Evolutionary conservation across 139 green algal genomes (phyloP).

Genomic region (Chlorella sp.): DNA sequence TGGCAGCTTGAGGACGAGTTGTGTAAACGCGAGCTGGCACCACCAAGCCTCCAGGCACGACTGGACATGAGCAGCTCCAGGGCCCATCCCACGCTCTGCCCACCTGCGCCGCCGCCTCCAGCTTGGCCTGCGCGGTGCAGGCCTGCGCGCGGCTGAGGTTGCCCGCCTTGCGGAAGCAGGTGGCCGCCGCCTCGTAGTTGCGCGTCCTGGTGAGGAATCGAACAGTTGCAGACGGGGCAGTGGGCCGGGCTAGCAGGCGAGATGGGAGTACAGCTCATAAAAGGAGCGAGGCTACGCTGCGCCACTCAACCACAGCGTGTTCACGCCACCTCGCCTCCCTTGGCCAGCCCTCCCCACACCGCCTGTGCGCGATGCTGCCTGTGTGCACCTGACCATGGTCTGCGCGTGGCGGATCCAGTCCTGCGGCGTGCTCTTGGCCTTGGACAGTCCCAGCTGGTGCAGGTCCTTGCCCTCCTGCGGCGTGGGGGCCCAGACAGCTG

Average conservation of each 20-base stretch:
- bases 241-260: too few relatives aligned
- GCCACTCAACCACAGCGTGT: too few relatives aligned
- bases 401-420: constrained; percentile 40
- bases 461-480: constrained; percentile 40
- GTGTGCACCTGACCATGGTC: neutral
- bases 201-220: neutral
- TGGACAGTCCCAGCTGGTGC: constrained; percentile 39
- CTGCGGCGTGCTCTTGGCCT: constrained; percentile 27
- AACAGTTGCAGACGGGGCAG: neutral
- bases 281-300: too few relatives aligned
- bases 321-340: too few relatives aligned
- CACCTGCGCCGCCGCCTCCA: constrained; percentile 8
- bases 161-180: constrained; percentile 30
- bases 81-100: neutral
- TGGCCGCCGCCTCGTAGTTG: constrained; percentile 15
- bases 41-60: neutral
- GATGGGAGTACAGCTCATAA: too few relatives aligned
- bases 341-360: too few relatives aligned
- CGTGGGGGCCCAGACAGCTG: neutral
- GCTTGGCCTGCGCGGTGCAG: constrained; percentile 3
- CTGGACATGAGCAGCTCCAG: neutral
- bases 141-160: constrained; percentile 11
- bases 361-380: too few relatives aligned
- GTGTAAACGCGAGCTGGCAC: too few relatives aligned
- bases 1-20: neutral